Evolutionary conservation across 169 alveolate species (phyloP).

Genomic region (Cryptosporidium bovis): DNA sequence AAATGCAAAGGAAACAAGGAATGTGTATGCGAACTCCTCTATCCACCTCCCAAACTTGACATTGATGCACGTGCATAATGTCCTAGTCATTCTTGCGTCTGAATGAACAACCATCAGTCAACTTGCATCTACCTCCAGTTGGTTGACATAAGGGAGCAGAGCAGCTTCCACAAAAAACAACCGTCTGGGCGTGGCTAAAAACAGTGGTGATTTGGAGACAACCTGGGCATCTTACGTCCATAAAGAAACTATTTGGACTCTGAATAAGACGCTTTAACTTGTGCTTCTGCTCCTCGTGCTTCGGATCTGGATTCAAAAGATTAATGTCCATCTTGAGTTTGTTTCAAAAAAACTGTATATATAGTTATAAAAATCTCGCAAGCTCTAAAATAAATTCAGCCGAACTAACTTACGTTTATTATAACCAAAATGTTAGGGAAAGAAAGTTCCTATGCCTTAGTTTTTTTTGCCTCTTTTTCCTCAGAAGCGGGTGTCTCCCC

Average conservation of each 20-base stretch:
- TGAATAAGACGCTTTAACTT: conserved; percentile 97
- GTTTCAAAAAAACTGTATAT: conserved; percentile 30
- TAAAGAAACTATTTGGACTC: conserved; percentile 97
- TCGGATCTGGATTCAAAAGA: conserved; percentile 94
- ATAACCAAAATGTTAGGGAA: too few relatives aligned
- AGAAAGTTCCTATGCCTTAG: background rate
- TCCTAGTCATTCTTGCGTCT: conserved; percentile 89
- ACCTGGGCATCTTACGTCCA: conserved; percentile 98
- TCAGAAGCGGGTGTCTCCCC: too few relatives aligned
- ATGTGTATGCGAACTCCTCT: background rate
- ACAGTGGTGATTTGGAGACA: conserved; percentile 94
- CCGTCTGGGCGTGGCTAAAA: conserved; percentile 95
- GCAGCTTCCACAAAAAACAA: conserved; percentile 93
- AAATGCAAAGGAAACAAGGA: background rate
- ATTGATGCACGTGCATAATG: background rate
- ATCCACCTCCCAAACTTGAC: background rate
- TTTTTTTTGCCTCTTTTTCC: background rate
- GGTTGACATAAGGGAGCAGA: conserved; percentile 94
- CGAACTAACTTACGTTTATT: background rate
- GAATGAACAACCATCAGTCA: conserved; percentile 95
- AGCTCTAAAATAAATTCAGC: background rate
- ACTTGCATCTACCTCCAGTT: conserved; percentile 96
- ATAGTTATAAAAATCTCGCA: background rate
- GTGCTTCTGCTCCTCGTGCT: conserved; percentile 93
- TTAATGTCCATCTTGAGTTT: conserved; percentile 92